Evolutionary conservation across 1,284 basidiomycete genomes (phyloP).

Genomic region (Ganoderma lingzhi): DNA sequence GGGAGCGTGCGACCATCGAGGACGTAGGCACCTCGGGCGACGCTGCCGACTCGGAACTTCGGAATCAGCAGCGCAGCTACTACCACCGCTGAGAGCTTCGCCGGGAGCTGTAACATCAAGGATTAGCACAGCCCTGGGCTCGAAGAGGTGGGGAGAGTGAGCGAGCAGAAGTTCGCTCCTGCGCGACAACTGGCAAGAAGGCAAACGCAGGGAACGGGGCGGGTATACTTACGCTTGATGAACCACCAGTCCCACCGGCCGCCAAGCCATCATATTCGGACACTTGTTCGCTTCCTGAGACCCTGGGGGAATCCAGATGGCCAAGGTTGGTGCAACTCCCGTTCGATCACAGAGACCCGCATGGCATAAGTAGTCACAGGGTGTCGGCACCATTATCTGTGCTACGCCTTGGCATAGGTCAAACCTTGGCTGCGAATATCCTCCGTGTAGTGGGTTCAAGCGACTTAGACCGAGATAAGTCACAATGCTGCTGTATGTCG

Average conservation of each 20-base stretch:
- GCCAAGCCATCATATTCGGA: background rate
- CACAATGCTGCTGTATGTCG: too few species aligned
- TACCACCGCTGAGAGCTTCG: background rate
- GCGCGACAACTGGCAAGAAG: background rate
- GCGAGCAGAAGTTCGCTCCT: background rate
- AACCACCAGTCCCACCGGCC: background rate
- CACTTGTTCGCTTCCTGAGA: background rate
- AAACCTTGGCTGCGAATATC: too few species aligned
- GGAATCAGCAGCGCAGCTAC: slow-evolving; percentile 8
- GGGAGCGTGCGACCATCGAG: slow-evolving; percentile 5
- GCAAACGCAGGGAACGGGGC: background rate
- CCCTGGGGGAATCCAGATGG: background rate
- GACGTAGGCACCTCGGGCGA: slow-evolving; percentile 8
- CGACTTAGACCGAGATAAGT: too few species aligned
- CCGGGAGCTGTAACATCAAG: background rate
- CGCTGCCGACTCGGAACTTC: background rate
- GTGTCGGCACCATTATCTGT: background rate
- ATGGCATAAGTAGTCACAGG: background rate
- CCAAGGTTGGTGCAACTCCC: background rate
- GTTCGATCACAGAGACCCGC: background rate
- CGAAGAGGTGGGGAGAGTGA: background rate
- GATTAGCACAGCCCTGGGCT: background rate
- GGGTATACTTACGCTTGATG: background rate
- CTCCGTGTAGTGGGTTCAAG: too few species aligned
- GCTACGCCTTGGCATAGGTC: background rate